Evolutionary conservation across 2,329 filamentous ascomycete genomes (phyloP).

Genomic region (Aspergillus brunneoviolaceus): DNA sequence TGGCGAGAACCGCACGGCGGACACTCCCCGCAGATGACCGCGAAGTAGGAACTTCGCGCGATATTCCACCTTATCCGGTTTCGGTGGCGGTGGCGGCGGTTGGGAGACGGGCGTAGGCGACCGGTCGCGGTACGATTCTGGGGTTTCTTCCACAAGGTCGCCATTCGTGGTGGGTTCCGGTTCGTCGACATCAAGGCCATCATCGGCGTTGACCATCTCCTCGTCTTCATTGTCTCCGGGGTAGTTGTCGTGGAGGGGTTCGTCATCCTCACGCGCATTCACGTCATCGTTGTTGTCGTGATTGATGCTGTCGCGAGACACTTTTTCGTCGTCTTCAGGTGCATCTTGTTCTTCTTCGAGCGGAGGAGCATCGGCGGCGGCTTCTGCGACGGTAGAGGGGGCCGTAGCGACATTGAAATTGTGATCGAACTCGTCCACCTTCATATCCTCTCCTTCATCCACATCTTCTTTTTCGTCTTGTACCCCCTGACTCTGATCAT

Average conservation of each 20-base stretch:
- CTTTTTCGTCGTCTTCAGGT: not conserved
- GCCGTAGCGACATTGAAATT: not conserved
- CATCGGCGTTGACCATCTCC: not conserved
- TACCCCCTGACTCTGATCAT: no score
- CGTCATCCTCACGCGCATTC: not conserved
- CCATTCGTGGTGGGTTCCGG: conserved; percentile 17
- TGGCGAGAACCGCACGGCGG: conserved; percentile 86
- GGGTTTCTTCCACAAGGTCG: conserved; percentile 11
- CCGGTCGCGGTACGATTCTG: conserved; percentile 28
- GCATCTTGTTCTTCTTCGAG: not conserved
- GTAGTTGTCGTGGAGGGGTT: not conserved
- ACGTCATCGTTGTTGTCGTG: no score
- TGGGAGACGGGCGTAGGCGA: conserved; percentile 39
- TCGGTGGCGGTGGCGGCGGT: conserved; percentile 43
- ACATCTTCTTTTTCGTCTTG: conserved; percentile 1
- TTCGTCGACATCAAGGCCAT: conserved; percentile 20
- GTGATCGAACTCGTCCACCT: not conserved
- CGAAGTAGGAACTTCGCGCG: conserved; percentile 67
- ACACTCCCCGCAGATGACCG: conserved; percentile 76
- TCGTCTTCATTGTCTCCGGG: not conserved
- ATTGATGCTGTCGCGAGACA: no score
- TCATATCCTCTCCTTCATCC: conserved; percentile 6
- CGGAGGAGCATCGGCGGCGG: not conserved
- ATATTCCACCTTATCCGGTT: conserved; percentile 65
- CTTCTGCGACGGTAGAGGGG: not conserved